Evolutionary conservation across 306 rosid genomes (phyloP).

Genomic region (Begonia peltatifolia): DNA sequence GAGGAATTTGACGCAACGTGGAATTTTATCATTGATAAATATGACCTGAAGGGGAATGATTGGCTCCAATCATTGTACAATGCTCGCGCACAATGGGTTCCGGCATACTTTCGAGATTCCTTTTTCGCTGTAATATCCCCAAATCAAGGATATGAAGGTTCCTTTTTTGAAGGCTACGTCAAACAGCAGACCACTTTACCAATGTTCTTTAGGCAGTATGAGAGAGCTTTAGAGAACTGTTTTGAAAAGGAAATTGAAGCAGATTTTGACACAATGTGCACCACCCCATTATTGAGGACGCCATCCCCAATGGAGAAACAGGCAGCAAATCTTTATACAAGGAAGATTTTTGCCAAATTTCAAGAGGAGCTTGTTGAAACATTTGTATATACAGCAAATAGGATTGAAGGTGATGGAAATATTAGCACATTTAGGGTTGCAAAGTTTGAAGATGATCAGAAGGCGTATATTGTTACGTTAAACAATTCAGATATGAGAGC

Average conservation of each 20-base stretch:
- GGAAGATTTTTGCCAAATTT: slow-evolving; percentile 65
- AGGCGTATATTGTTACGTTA: slow-evolving; percentile 56
- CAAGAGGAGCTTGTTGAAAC: slow-evolving; percentile 95
- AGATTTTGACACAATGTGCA: slow-evolving; percentile 72
- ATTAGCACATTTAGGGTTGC: slow-evolving; percentile 82
- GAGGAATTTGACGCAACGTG: slow-evolving; percentile 89
- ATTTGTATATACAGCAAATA: slow-evolving; percentile 81
- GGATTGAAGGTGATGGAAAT: slow-evolving; percentile 73
- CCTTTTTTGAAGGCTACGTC: slow-evolving; percentile 80
- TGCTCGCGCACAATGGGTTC: slow-evolving; percentile 83
- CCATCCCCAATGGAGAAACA: slow-evolving; percentile 97
- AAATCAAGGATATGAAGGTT: slow-evolving; percentile 47
- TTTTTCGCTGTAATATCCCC: slow-evolving; percentile 62
- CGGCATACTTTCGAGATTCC: slow-evolving; percentile 74
- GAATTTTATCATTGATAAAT: slow-evolving; percentile 63
- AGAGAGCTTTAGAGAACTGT: slow-evolving; percentile 66
- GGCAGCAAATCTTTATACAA: slow-evolving; percentile 76
- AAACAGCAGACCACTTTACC: slow-evolving; percentile 76
- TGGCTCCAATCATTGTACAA: slow-evolving; percentile 69
- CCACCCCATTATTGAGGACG: slow-evolving; percentile 59
- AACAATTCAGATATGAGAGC: slow-evolving; percentile 70
- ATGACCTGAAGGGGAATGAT: slow-evolving; percentile 60
- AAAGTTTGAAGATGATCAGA: slow-evolving; percentile 74
- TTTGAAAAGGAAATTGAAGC: slow-evolving; percentile 80
- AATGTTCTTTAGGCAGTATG: slow-evolving; percentile 82